Base-by-base conservation (phyloP, 2,329 filamentous ascomycete genomes). In the Ophiostoma sp. region DNA sequence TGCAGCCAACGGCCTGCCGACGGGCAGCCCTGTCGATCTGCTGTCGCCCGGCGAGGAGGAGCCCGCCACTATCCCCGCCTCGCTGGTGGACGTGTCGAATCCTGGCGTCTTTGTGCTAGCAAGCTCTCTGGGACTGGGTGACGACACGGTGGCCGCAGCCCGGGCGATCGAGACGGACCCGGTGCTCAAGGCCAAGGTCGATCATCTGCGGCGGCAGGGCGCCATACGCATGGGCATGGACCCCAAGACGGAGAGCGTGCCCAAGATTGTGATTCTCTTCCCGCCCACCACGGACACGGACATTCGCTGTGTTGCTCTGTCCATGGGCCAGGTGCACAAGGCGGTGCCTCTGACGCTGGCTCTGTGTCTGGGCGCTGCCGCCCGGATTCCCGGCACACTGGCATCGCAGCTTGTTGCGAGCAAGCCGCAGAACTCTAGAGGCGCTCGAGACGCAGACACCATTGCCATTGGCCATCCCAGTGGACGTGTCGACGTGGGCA, bases 181-280 rank as follows among this genome's bases (percentile, higher is more conserved):
- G 4, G 48, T 7, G 11, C 73, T 82, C 5, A 79, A 77, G 69
- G 71, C 20, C 0, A 73, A 72, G 3, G 75, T 82, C 13, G 81
- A 81, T 70, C 69, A 72, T 11, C 78, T 83, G 31, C 76, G 81
- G 13, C 77, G 76, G 10, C 77, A 75, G 2, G 81, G 79, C 1
- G 80, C 80, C 1, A 74, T 72, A 0, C 74, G 71, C 71, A 83
- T 83, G 81, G 81, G 81, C 0, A 74, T 83, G 1, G 79, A 80
- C 31, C 77, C 76, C 0, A 72, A 75, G 5, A 75, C 75, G 1
- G 74, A 78, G 72, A 81, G 79, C 72, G 79, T 82, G 35, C 81
- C 81, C n/a, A 83, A 82, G 76, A 79, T 82, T 41, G 79, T 83
- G 23, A 71, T 85, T 4, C 78, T 85, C 11, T 81, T 81, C 20